Evolutionary conservation across 2,329 filamentous ascomycete genomes (phyloP).

Genomic region (Harringtonia lauricola): DNA sequence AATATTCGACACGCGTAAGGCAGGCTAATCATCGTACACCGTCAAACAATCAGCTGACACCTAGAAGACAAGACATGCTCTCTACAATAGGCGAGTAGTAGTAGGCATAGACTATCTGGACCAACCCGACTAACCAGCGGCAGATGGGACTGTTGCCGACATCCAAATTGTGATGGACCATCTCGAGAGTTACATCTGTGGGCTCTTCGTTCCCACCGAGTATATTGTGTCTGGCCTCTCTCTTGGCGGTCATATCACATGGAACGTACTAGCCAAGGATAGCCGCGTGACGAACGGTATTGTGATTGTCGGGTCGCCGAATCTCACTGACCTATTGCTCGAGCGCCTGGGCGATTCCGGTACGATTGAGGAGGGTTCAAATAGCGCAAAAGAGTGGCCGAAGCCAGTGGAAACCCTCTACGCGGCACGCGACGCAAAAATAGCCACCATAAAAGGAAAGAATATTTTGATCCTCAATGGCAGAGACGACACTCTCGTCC

Average conservation of each 20-base stretch:
- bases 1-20: not conserved
- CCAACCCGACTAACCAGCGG: not conserved
- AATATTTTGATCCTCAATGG: slow-evolving; percentile 1
- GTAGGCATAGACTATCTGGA: not conserved
- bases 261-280: not conserved
- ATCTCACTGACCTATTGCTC: not conserved
- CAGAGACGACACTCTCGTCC: not conserved
- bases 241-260: slow-evolving; percentile 2
- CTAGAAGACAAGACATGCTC: slow-evolving; percentile 1
- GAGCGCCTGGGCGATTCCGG: not conserved
- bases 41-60: not conserved
- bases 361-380: not conserved
- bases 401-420: not conserved
- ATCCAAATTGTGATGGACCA: not conserved
- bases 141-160: slow-evolving; percentile 1
- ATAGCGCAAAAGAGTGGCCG: not conserved
- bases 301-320: not conserved
- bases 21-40: not conserved
- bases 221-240: slow-evolving; percentile 1
- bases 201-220: not conserved
- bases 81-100: not conserved
- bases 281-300: not conserved
- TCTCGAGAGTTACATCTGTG: not conserved
- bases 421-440: not conserved
- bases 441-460: not conserved